phyloP scores from a whole-genome alignment of 352 stramenopile species.

The Phytophthora tentaculata region DNA sequence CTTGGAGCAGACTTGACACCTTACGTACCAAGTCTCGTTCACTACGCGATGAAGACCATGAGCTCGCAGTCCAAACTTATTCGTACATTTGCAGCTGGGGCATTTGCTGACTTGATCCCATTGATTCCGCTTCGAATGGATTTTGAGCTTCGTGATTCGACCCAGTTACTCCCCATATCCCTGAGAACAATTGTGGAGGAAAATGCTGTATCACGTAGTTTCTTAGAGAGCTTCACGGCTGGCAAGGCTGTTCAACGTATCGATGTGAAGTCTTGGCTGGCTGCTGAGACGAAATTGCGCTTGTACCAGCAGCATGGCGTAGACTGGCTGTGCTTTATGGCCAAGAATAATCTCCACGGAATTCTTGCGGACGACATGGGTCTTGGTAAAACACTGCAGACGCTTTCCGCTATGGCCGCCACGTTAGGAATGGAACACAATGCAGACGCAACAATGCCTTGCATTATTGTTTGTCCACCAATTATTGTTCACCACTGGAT shows the following conservation, averaged over 20 bases:
- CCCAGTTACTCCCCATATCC: conserved; percentile 12
- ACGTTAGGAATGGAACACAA: conserved; percentile 31
- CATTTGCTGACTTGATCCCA: conserved; percentile 75
- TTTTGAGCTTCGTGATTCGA: conserved; percentile 30
- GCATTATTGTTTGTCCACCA: conserved; percentile 94
- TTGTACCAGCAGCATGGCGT: conserved; percentile 84
- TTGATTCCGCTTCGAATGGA: conserved; percentile 84
- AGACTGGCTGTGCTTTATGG: conserved; percentile 79
- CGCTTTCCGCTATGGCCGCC: conserved; percentile 90
- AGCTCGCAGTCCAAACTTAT: conserved; percentile 46
- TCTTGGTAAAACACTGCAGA: conserved; percentile 96
- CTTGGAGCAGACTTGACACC: conserved; percentile 46
- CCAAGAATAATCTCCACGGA: conserved; percentile 74
- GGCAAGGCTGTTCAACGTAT: conserved; percentile 60
- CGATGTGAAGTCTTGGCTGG: conserved; percentile 42
- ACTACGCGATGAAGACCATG: conserved; percentile 77
- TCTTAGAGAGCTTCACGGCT: conserved; percentile 67
- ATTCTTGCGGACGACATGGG: conserved; percentile 91
- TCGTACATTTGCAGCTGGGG: conserved; percentile 54
- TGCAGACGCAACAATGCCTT: conserved; percentile 7
- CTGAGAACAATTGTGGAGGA: conserved; percentile 41
- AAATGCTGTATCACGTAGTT: conserved; percentile 69
- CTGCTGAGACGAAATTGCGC: conserved; percentile 43
- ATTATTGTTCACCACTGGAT: conserved; percentile 97
- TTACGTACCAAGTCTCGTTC: conserved; percentile 73